Conservation (phyloP, 495 filamentous ascomycete species). For the Podospora pseudopauciseta region DNA sequence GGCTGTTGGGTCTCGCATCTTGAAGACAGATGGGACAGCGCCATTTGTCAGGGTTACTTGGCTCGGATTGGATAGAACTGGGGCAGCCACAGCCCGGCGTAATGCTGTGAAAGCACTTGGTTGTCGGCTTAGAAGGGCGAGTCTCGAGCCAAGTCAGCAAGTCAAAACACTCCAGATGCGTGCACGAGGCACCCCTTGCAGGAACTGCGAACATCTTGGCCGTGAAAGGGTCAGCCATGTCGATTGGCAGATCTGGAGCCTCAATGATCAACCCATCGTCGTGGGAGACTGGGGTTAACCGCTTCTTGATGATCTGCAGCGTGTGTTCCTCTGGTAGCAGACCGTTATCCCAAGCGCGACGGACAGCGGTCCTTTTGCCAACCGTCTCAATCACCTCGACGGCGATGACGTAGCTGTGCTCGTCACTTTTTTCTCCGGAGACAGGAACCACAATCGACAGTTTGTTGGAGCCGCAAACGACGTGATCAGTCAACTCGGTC, state of each 20-base stretch:
- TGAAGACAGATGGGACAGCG: conserved; percentile 71
- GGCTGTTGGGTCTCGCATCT: conserved; percentile 67
- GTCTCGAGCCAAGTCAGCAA: conserved; percentile 74
- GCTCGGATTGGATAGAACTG: conserved; percentile 29
- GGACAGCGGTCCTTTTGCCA: conserved; percentile 48
- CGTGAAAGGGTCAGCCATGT: conserved; percentile 73
- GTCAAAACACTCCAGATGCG: conserved; percentile 84
- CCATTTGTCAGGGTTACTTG: conserved; percentile 69
- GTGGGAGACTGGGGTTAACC: conserved; percentile 38
- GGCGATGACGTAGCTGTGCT: conserved; percentile 50
- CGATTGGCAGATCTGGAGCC: conserved; percentile 61
- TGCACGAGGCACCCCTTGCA: conserved; percentile 56
- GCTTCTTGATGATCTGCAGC: conserved; percentile 48
- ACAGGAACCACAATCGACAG: conserved; percentile 54
- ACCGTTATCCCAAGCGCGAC: conserved; percentile 34
- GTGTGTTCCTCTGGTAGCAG: conserved; percentile 36
- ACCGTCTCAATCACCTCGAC: conserved; percentile 60
- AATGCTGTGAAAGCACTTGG: conserved; percentile 27
- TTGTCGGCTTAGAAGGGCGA: conserved; percentile 44
- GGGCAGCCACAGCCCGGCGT: conserved; percentile 31
- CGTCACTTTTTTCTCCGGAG: conserved; percentile 33
- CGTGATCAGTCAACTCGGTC: conserved; percentile 62
- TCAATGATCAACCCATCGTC: conserved; percentile 70
- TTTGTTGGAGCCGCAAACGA: conserved; percentile 52
- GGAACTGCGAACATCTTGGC: conserved; percentile 65